phyloP scores from a whole-genome alignment of 352 stramenopile genomes.

The Blastocystis sp. region DNA sequence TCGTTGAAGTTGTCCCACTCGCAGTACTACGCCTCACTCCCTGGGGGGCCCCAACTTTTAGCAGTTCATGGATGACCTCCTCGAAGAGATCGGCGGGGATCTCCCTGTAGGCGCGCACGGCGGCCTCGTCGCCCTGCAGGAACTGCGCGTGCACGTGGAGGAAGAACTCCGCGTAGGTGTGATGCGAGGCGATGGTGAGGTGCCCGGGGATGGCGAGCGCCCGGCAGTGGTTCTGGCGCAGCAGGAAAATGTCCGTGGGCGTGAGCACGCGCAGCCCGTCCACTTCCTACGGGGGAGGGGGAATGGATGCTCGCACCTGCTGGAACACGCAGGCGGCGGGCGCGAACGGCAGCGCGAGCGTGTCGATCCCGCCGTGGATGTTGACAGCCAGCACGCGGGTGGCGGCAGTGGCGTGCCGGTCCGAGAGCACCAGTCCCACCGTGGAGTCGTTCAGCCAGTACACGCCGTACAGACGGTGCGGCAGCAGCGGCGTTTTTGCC shows the following conservation, averaged over 20 bases:
- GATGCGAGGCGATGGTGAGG: background rate
- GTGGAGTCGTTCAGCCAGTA: slow-evolving; percentile 63
- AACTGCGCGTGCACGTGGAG: slow-evolving; percentile 25
- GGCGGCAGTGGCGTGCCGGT: background rate
- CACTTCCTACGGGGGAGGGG: slow-evolving; percentile 24
- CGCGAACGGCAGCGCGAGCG: background rate
- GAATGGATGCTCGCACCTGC: background rate
- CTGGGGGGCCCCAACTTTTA: background rate
- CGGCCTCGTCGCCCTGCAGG: background rate
- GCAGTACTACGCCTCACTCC: slow-evolving; percentile 12
- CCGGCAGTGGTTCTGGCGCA: slow-evolving; percentile 48
- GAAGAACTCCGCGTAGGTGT: slow-evolving; percentile 50
- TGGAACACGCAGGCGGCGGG: slow-evolving; percentile 28
- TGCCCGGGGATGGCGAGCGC: slow-evolving; percentile 38
- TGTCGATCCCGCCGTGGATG: slow-evolving; percentile 53
- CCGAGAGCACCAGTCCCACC: slow-evolving; percentile 32
- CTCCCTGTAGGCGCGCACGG: background rate
- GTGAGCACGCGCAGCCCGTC: slow-evolving; percentile 56
- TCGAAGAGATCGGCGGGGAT: slow-evolving; percentile 30
- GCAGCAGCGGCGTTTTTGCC: background rate
- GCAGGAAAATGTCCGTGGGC: background rate
- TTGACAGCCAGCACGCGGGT: slow-evolving; percentile 46
- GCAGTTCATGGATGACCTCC: slow-evolving; percentile 26
- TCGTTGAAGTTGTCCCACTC: slow-evolving; percentile 64
- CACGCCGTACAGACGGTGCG: slow-evolving; percentile 10